Conservation (phyloP, 805 yeast genomes). For the Yarrowia keelungensis region DNA sequence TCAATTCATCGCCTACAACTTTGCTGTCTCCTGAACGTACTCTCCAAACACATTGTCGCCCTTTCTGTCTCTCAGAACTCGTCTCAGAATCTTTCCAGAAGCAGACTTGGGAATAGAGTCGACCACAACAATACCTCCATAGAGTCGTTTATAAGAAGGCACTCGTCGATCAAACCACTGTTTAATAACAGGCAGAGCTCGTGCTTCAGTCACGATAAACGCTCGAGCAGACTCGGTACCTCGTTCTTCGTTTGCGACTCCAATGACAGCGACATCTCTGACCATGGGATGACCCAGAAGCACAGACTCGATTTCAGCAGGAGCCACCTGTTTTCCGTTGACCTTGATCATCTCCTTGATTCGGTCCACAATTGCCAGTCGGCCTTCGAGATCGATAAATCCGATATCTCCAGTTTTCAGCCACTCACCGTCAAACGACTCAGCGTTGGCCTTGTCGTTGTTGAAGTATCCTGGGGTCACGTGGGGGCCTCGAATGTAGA, state of each 20-base stretch:
- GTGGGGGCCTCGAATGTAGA: slow-evolving; percentile 61
- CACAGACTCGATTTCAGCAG: slow-evolving; percentile 92
- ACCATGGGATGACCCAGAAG: slow-evolving; percentile 76
- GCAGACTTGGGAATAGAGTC: slow-evolving; percentile 91
- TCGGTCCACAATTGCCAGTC: slow-evolving; percentile 55
- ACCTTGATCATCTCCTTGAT: slow-evolving; percentile 51
- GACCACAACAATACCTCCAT: slow-evolving; percentile 67
- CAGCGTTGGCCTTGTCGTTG: slow-evolving; percentile 57
- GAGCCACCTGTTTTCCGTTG: slow-evolving; percentile 79
- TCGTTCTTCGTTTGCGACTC: slow-evolving; percentile 69
- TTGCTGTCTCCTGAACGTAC: slow-evolving; percentile 34
- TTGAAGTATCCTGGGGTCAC: slow-evolving; percentile 59
- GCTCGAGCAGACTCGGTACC: slow-evolving; percentile 66
- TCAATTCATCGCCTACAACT: background rate
- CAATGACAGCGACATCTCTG: slow-evolving; percentile 89
- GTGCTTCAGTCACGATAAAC: slow-evolving; percentile 44
- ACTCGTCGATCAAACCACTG: slow-evolving; percentile 51
- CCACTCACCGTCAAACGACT: slow-evolving; percentile 58
- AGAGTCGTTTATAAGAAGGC: slow-evolving; percentile 51
- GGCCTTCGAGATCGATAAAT: slow-evolving; percentile 54
- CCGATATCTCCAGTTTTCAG: slow-evolving; percentile 68
- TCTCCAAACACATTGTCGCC: slow-evolving; percentile 42
- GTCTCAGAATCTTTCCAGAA: slow-evolving; percentile 93
- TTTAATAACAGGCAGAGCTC: slow-evolving; percentile 44
- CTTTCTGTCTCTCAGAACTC: slow-evolving; percentile 71